Conservation (phyloP, 352 stramenopile species). For the Phytopythium delawarense region DNA sequence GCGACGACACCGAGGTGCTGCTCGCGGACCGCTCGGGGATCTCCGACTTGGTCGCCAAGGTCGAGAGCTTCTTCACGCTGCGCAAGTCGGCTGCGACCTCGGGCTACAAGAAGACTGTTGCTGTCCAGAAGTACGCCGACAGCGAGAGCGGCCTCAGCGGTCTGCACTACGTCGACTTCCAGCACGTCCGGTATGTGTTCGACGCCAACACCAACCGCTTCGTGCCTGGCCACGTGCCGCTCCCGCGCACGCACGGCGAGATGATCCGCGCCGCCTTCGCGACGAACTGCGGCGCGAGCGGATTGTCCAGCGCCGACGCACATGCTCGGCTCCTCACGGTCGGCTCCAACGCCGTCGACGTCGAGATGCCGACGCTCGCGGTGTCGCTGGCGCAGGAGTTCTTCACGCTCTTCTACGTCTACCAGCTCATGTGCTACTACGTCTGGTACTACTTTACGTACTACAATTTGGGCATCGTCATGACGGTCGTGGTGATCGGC, state of each 20-base stretch:
- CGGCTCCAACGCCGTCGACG: conserved; percentile 21
- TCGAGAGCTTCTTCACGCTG: conserved; percentile 19
- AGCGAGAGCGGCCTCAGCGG: conserved; percentile 3
- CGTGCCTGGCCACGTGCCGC: conserved; percentile 18
- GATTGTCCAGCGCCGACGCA: conserved; percentile 9
- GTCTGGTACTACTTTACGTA: conserved; percentile 43
- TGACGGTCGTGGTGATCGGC: conserved; percentile 23
- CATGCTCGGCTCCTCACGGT: conserved; percentile 11
- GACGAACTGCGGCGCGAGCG: neutral
- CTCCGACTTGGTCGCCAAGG: conserved; percentile 17
- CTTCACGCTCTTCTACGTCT: conserved; percentile 30
- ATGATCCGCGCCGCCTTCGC: conserved; percentile 11
- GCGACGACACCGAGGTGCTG: conserved; percentile 18
- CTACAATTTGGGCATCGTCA: conserved; percentile 31
- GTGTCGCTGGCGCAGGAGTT: conserved; percentile 23
- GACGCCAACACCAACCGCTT: conserved; percentile 18
- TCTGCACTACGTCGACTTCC: conserved; percentile 24
- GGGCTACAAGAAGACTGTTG: conserved; percentile 12
- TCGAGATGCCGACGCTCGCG: conserved; percentile 23
- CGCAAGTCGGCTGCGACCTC: neutral
- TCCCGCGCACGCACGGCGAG: conserved; percentile 16
- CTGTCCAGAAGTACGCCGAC: conserved; percentile 12
- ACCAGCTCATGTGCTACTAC: conserved; percentile 38
- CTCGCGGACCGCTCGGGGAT: conserved; percentile 16
- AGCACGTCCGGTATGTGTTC: conserved; percentile 31